These are phyloP conservation scores for Trichoderma sp. DNA, from an alignment of 2,329 filamentous ascomycete species.

Conservation along the genomic window DNA sequence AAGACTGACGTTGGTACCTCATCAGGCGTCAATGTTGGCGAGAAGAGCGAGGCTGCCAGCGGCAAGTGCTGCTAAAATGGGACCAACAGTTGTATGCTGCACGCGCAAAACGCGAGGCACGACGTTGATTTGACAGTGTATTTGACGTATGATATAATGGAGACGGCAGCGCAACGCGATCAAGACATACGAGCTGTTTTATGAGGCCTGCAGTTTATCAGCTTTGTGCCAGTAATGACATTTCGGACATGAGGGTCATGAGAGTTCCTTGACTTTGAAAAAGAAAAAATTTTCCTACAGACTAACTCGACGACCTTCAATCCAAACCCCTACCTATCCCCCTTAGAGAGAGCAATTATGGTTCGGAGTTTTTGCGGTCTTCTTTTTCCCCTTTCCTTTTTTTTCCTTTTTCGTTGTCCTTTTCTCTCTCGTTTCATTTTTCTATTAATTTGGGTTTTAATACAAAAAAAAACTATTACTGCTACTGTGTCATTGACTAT, in stretches of 20 bases:
- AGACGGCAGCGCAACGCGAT: constrained; percentile 22
- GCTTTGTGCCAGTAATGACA: constrained; percentile 19
- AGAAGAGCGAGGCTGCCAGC: constrained; percentile 57
- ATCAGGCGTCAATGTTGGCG: constrained; percentile 68
- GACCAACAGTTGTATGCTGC: neutral
- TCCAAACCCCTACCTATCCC: constrained; percentile 19
- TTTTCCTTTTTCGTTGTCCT: constrained; percentile 38
- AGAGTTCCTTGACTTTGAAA: constrained; percentile 1
- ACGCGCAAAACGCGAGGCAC: neutral
- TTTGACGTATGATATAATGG: constrained; percentile 19
- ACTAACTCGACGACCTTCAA: constrained; percentile 22
- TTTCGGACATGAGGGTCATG: constrained; percentile 22
- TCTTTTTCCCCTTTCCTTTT: constrained; percentile 33
- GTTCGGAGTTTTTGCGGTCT: constrained; percentile 50
- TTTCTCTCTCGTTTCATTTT: constrained; percentile 21
- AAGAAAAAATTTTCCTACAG: neutral
- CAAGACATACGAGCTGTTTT: constrained; percentile 18
- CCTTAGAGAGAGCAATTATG: constrained; percentile 43
- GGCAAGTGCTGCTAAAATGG: constrained; percentile 76
- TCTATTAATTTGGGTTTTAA: constrained; percentile 46
- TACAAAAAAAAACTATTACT: constrained; percentile 38
- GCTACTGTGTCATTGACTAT: constrained; percentile 26
- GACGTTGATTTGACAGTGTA: constrained; percentile 10
- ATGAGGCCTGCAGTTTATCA: constrained; percentile 6
- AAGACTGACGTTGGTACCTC: constrained; percentile 67